Percentiles rank a stretch among this genome's conserved stretches.
phyloP scores from a whole-genome alignment of 257 asterid genomes.

The Catharanthus roseus region DNA sequence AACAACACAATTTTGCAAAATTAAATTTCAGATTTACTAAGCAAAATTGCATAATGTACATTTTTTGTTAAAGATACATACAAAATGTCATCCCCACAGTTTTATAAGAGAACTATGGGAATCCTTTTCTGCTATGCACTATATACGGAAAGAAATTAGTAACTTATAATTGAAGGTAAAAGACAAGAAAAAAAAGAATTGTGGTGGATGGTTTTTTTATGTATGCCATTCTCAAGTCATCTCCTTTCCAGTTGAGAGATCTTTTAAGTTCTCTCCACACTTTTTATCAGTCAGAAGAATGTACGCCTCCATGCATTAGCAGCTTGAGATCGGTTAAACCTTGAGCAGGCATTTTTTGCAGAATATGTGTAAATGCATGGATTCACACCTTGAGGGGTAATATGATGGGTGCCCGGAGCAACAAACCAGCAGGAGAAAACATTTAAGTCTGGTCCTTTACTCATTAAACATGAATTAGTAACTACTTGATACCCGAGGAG shows the following conservation, averaged over 20 bases:
- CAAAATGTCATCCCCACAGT: constrained; percentile 42
- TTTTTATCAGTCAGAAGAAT: constrained; percentile 17
- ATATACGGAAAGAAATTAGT: constrained; percentile 44
- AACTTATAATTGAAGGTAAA: constrained; percentile 22
- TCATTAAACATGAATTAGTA: constrained; percentile 11
- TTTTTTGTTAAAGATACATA: constrained; percentile 41
- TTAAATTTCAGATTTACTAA: constrained; percentile 19
- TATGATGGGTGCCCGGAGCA: constrained; percentile 26
- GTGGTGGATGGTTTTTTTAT: constrained; percentile 27
- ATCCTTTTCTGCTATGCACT: constrained; percentile 53
- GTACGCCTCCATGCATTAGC: constrained; percentile 19
- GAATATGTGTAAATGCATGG: constrained; percentile 28
- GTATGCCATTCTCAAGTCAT: constrained; percentile 23
- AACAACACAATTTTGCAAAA: background rate
- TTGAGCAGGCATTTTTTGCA: constrained; percentile 23
- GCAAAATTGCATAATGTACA: constrained; percentile 65
- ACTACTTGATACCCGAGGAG: constrained; percentile 57
- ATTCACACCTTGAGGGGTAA: constrained; percentile 18
- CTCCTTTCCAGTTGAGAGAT: constrained; percentile 25
- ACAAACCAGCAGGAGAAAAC: constrained; percentile 22
- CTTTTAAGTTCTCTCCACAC: constrained; percentile 28
- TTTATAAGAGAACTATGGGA: constrained; percentile 34
- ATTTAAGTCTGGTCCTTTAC: constrained; percentile 21
- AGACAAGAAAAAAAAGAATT: constrained; percentile 26
- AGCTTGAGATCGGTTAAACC: constrained; percentile 28